Conservation (phyloP, 306 rosid genomes). For the Acacia melanoxylon region DNA sequence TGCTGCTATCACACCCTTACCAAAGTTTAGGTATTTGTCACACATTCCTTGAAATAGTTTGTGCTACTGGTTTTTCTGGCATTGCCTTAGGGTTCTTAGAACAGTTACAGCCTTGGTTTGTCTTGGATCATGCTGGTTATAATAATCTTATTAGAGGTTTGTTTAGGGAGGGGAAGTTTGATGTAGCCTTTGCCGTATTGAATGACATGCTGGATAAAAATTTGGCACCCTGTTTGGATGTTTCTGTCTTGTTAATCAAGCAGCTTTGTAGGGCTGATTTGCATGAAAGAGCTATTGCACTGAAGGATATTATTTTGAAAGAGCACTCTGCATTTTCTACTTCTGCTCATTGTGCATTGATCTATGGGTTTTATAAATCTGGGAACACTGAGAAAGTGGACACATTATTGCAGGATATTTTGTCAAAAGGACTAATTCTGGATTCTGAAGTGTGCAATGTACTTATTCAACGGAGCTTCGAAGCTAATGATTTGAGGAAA, state of each 20-base stretch:
- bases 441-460: conserved; percentile 55
- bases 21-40: conserved; percentile 51
- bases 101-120: conserved; percentile 47
- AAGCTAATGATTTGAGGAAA: conserved; percentile 46
- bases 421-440: conserved; percentile 43
- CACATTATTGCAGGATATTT: conserved; percentile 49
- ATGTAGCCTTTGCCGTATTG: conserved; percentile 54
- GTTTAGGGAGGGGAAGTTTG: conserved; percentile 47
- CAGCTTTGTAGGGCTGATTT: conserved; percentile 58
- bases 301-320: conserved; percentile 52
- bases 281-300: conserved; percentile 51
- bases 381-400: conserved; percentile 56
- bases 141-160: conserved; percentile 58
- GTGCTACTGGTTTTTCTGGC: conserved; percentile 42
- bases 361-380: conserved; percentile 53
- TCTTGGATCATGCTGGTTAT: conserved; percentile 50
- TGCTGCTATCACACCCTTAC: conserved; percentile 56
- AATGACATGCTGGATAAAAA: conserved; percentile 54
- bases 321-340: conserved; percentile 43
- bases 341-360: conserved; percentile 46
- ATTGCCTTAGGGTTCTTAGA: conserved; percentile 49
- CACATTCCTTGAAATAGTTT: conserved; percentile 57
- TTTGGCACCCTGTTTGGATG: conserved; percentile 56
- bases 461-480: conserved; percentile 65
- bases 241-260: conserved; percentile 55